Evolutionary conservation across 805 yeast species (phyloP), one percentile per base, ranked within the genome.

Genomic region (Starmerella etchellsii): DNA sequence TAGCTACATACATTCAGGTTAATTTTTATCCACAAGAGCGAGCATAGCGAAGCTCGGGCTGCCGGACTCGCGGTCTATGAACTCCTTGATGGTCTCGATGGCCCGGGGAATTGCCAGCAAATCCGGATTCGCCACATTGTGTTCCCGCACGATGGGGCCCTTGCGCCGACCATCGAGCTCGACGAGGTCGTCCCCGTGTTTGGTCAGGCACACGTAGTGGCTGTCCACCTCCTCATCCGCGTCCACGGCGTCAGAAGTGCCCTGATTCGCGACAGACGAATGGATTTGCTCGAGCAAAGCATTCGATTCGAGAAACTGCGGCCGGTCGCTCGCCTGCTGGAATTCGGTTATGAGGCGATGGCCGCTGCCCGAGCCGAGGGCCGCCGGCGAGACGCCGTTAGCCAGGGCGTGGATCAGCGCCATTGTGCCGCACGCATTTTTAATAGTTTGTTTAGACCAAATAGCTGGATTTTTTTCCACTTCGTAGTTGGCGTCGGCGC

Each of bases 341-440:
- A 65, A 47, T 5, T 58, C 50, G 13, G 40, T 42, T 2, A 58
- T 44, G 29, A 64, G 51, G 23, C 50, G 48, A 31, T 39, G 44
- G 25, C 59, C 63, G 18, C 55, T 37, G 18, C 52, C 53, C 3
- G 27, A 15, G 23, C 53, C 49, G 20, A 65, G 44, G 20, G 44
- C 36, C 18, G 49, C 53, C 5, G 40, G 34, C 7, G 62, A 60
- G 4, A 58, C 50, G 10, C 58, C 59, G 35, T 69, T 59, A 31
- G 69, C 58, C 8, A 71, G 50, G 0, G 76, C 66, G 53, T 88
- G 96, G 19, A 88, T 62, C 34, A 91, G 58, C 0, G 95, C 97
- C 60, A 81, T 83, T 25, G 93, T 69, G 4, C 98, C 98, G 63
- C 98, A 88, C 0, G 94, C 93, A 57, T 88, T 88, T 47, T 72